A percentile compares a stretch with the other conserved stretches of the same genome.
These are phyloP conservation scores for Oenanthe sinensis DNA, from an alignment of 129 eudicot genomes.

Conservation along the genomic window DNA sequence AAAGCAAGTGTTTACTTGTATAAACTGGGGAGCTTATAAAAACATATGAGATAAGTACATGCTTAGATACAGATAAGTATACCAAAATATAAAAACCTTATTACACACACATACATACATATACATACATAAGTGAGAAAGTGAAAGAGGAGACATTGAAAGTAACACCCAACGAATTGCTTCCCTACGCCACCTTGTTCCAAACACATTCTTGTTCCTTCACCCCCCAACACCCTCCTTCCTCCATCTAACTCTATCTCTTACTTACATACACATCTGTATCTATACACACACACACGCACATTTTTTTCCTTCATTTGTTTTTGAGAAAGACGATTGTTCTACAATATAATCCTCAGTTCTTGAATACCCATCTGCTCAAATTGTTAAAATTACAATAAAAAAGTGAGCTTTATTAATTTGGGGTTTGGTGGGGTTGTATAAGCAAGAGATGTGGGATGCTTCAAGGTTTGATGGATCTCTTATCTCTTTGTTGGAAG, in stretches of 20 bases:
- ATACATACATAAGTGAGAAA: not conserved
- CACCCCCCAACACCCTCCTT: slow-evolving; percentile 39
- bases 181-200: slow-evolving; percentile 36
- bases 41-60: not conserved
- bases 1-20: not conserved
- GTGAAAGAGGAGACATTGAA: slow-evolving; percentile 26
- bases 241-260: slow-evolving; percentile 13
- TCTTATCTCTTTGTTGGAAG: slow-evolving; percentile 60
- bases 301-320: slow-evolving; percentile 6
- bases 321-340: not conserved
- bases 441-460: slow-evolving; percentile 59
- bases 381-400: not conserved
- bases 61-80: not conserved
- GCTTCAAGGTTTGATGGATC: slow-evolving; percentile 58
- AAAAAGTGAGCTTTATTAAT: slow-evolving; percentile 4
- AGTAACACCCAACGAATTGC: slow-evolving; percentile 32
- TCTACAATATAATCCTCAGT: not conserved
- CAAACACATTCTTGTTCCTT: slow-evolving; percentile 40
- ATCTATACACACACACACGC: not conserved
- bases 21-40: not conserved
- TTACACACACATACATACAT: not conserved
- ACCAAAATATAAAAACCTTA: not conserved
- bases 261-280: not conserved
- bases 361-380: not conserved
- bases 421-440: slow-evolving; percentile 20